These are phyloP conservation scores for Phascolomyces articulosus DNA, from an alignment of 371 early-diverging fungal genomes.

Conservation along the genomic window DNA sequence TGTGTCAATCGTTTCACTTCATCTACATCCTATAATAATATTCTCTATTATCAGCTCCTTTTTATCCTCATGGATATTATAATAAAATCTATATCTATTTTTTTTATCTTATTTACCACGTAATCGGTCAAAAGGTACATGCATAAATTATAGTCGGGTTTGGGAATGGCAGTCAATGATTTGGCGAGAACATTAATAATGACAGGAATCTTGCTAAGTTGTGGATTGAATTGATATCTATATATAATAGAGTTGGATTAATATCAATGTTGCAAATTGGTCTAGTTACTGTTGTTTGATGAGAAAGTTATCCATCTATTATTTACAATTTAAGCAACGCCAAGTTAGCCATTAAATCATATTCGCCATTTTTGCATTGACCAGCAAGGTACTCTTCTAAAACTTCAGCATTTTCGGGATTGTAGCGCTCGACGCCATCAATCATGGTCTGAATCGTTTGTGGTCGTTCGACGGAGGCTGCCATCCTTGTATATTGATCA, in stretches of 20 bases:
- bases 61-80: neutral
- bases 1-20: slow-evolving; percentile 67
- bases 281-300: neutral
- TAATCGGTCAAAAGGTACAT: slow-evolving; percentile 82
- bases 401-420: slow-evolving; percentile 81
- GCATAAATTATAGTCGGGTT: slow-evolving; percentile 89
- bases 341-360: slow-evolving; percentile 89
- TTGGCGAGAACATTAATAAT: slow-evolving; percentile 80
- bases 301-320: neutral
- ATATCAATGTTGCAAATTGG: too few species aligned
- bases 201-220: slow-evolving; percentile 70
- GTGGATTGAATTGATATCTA: slow-evolving; percentile 89
- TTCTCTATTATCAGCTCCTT: neutral
- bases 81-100: too few species aligned
- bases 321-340: slow-evolving; percentile 87
- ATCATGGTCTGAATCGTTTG: slow-evolving; percentile 77
- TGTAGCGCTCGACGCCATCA: slow-evolving; percentile 86
- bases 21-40: slow-evolving; percentile 43
- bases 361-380: slow-evolving; percentile 78
- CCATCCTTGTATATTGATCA: slow-evolving; percentile 9
- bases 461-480: slow-evolving; percentile 57
- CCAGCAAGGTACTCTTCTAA: slow-evolving; percentile 82
- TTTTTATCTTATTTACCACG: slow-evolving; percentile 61
- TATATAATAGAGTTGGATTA: neutral
- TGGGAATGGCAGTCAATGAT: slow-evolving; percentile 83